These are phyloP conservation scores for Alloteropsis angusta DNA, from an alignment of 202 grass and related monocot species.

Conservation along the genomic window DNA sequence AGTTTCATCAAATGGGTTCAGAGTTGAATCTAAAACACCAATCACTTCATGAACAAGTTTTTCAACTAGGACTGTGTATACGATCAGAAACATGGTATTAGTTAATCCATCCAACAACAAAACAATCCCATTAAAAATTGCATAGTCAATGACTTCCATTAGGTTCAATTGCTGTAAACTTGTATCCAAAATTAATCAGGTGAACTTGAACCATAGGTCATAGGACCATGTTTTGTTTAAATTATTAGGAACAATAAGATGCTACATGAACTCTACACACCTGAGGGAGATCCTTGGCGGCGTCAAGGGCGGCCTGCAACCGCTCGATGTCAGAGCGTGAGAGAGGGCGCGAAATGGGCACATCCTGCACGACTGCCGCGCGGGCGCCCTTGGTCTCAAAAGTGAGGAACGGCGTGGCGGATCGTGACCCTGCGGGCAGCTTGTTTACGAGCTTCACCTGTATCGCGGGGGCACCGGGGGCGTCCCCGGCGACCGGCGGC, in stretches of 20 bases:
- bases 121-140: neutral
- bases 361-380: slow-evolving; percentile 89
- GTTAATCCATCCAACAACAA: neutral
- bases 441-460: slow-evolving; percentile 95
- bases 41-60: neutral
- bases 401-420: slow-evolving; percentile 63
- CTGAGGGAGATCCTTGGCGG: slow-evolving; percentile 82
- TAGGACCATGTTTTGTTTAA: neutral
- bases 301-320: slow-evolving; percentile 65
- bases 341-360: slow-evolving; percentile 84
- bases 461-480: slow-evolving; percentile 34
- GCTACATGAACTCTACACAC: slow-evolving; percentile 19
- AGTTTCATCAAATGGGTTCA: neutral
- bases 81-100: neutral
- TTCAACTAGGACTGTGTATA: neutral
- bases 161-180: neutral
- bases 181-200: neutral
- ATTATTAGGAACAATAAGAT: neutral
- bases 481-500: slow-evolving; percentile 41
- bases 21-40: neutral
- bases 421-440: slow-evolving; percentile 48
- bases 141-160: neutral
- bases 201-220: neutral
- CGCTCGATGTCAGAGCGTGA: slow-evolving; percentile 56
- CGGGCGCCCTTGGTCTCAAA: slow-evolving; percentile 86